Percentiles rank a stretch among this genome's conserved stretches.
Evolutionary conservation across 768 basidiomycete genomes (phyloP).

Genomic region (Serendipita sp.): DNA sequence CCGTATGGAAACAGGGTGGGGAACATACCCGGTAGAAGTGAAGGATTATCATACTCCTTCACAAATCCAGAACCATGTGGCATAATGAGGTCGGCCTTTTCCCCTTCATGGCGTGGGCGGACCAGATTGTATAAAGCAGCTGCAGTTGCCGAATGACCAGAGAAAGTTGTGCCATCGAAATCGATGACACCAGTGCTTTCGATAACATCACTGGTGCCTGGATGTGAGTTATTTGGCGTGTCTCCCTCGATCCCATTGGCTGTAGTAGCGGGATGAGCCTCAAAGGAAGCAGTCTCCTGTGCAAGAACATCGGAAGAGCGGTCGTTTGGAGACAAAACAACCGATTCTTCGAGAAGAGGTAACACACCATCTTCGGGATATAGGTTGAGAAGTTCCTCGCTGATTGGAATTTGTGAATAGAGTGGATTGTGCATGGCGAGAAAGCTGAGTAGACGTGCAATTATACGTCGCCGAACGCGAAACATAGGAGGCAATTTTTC

Average conservation of each 20-base stretch:
- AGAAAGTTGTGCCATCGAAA: constrained; percentile 11
- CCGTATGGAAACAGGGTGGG: no score
- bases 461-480: constrained; percentile 13
- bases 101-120: no score
- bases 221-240: not conserved
- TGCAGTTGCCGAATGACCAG: no score
- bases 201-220: constrained; percentile 10
- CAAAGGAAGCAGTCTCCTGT: constrained; percentile 18
- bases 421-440: constrained; percentile 22
- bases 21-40: no score
- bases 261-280: constrained; percentile 12
- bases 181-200: constrained; percentile 20
- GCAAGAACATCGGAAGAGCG: constrained; percentile 11
- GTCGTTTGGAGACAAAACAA: constrained; percentile 13
- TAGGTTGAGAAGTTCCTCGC: not conserved
- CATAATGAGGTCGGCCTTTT: no score
- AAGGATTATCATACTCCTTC: no score
- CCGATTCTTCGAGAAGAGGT: not conserved
- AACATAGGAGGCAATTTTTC: constrained; percentile 13
- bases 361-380: not conserved
- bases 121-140: no score
- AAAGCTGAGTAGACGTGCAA: constrained; percentile 20
- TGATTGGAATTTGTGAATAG: constrained; percentile 15
- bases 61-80: no score
- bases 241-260: constrained; percentile 5